Base-by-base conservation (phyloP, 495 filamentous ascomycete genomes). In the Cercophora samala region DNA sequence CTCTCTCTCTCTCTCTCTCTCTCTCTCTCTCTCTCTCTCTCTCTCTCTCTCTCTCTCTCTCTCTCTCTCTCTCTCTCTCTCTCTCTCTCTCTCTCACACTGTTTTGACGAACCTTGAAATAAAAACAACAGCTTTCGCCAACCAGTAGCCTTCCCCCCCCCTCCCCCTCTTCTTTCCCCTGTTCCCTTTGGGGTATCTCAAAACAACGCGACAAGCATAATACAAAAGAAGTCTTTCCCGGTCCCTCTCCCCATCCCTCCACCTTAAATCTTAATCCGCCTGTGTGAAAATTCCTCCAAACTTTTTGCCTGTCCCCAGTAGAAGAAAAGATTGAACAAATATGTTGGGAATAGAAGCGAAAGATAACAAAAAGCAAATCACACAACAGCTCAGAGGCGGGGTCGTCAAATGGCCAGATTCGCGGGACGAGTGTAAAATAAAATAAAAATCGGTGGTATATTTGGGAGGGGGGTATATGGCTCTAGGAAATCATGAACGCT, bases 201-300 rank as follows among this genome's bases (percentile, higher is more conserved):
- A 54, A 56, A 19, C 21, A 56, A 56, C 37, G 11, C 37, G 13
- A 46, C 37, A 46, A 46, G 26, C 37, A 46, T 9, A 13, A 46
- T 29, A 46, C 2, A 46, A 17, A 46, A 46, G 37, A 46, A 46
- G 37, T 46, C 37, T 46, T 46, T 46, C 13, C n/a, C n/a, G n/a
- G n/a, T n/a, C n/a, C n/a, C n/a, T n/a, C n/a, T n/a, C n/a, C n/a
- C n/a, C n/a, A n/a, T 46, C 37, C 37, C 37, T 17, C 26, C 26
- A 29, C 0, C 4, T 29, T 29, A 29, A 29, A 29, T 29, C 15
- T 46, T 46, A 46, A 46, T 46, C 37, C 37, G 37, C 37, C 37
- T 9, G 15, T 46, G 37, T 22, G 53, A 21, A 71, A 72, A 71
- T 67, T 60, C 19, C 71, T 32, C 66, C 76, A 77, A 76, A 66